phyloP scores from a whole-genome alignment of 1,284 basidiomycete genomes.

The Boletellus dicymbophilus region DNA sequence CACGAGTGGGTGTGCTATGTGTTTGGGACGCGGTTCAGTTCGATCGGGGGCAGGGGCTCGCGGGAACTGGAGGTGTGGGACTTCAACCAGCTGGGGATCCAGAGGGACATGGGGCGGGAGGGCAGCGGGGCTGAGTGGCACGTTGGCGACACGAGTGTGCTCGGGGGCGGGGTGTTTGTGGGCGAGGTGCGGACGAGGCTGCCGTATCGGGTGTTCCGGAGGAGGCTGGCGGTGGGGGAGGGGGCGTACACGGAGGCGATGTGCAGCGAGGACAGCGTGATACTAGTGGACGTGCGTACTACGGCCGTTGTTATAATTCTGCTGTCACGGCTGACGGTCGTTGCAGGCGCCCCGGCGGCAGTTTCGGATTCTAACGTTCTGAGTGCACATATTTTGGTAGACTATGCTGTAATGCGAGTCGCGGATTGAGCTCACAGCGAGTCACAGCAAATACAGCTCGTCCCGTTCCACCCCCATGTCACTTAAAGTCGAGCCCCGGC shows the following conservation, averaged over 20 bases:
- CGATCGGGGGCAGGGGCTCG: conserved; percentile 12
- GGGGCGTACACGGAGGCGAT: conserved; percentile 35
- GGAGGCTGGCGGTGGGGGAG: conserved; percentile 12
- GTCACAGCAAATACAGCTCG: conserved; percentile 35
- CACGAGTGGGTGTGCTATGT: conserved; percentile 61
- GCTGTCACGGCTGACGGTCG: neutral
- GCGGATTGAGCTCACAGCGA: conserved; percentile 25
- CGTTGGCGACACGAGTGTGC: conserved; percentile 23
- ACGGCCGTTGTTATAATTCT: neutral
- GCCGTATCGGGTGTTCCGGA: conserved; percentile 40
- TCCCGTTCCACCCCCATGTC: too few species aligned
- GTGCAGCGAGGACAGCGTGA: conserved; percentile 56
- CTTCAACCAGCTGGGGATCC: conserved; percentile 50
- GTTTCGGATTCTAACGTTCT: conserved; percentile 33
- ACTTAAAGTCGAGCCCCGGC: too few species aligned
- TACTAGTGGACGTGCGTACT: conserved; percentile 49
- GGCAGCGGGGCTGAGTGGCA: conserved; percentile 23
- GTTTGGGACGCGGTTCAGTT: conserved; percentile 50
- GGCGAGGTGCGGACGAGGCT: conserved; percentile 44
- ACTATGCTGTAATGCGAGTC: conserved; percentile 32
- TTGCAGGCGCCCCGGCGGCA: conserved; percentile 20
- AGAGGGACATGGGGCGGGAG: conserved; percentile 25
- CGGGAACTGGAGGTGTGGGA: conserved; percentile 44
- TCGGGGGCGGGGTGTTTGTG: conserved; percentile 33
- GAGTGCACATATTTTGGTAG: conserved; percentile 9